Evolutionary conservation across 345 rosid species (phyloP).

Genomic region (Clausena lansium): DNA sequence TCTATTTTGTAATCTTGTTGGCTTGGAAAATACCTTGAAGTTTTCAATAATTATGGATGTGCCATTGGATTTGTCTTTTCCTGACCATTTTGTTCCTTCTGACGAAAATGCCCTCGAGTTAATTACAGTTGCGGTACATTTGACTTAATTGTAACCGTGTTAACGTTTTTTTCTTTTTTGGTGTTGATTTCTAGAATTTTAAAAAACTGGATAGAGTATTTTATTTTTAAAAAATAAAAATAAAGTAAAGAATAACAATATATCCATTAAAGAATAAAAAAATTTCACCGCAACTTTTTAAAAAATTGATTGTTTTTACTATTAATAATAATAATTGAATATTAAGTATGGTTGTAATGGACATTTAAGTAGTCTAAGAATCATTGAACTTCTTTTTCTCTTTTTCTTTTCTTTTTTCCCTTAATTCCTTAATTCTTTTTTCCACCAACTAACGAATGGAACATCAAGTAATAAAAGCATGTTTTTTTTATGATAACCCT

Average conservation of each 20-base stretch:
- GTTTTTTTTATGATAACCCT: background rate
- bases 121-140: background rate
- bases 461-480: background rate
- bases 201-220: background rate
- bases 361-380: background rate
- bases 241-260: too few species aligned
- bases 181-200: background rate
- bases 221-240: too few species aligned
- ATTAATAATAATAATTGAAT: background rate
- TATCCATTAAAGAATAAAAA: too few species aligned
- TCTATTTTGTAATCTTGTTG: background rate
- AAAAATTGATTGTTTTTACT: background rate
- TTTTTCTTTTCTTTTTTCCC: background rate
- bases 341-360: background rate
- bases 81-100: background rate
- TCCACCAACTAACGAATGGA: background rate
- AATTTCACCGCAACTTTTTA: too few species aligned
- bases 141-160: too few species aligned
- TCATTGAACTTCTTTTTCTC: background rate
- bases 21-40: background rate
- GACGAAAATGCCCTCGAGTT: conserved; percentile 6
- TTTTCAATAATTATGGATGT: background rate
- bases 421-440: background rate
- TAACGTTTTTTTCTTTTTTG: background rate
- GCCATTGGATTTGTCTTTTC: conserved; percentile 8